A percentile compares a stretch with the other conserved stretches of the same genome.
phyloP scores from a whole-genome alignment of 148 eudicot genomes.

The Fagopyrum homotropicum region DNA sequence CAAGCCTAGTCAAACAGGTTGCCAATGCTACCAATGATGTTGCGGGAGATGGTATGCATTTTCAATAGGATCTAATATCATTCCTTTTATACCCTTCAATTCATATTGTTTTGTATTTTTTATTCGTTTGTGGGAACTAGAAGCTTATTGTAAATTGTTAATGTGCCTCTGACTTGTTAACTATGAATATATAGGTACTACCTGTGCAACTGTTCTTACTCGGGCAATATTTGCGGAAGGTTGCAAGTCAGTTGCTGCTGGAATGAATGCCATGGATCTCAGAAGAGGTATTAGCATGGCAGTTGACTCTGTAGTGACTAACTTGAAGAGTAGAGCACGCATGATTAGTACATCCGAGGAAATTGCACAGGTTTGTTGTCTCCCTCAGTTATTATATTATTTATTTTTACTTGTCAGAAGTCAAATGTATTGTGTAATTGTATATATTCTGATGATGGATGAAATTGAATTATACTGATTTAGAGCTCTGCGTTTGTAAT shows the following conservation, averaged over 20 bases:
- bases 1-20: slow-evolving; percentile 70
- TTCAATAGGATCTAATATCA: neutral
- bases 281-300: slow-evolving; percentile 55
- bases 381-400: neutral
- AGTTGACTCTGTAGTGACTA: slow-evolving; percentile 48
- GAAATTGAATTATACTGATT: no score
- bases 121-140: neutral
- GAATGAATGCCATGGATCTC: slow-evolving; percentile 74
- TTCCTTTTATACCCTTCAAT: neutral
- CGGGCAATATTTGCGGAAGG: slow-evolving; percentile 61
- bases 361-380: slow-evolving; percentile 60
- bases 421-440: slow-evolving; percentile 8
- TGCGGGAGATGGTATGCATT: slow-evolving; percentile 57
- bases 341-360: slow-evolving; percentile 97
- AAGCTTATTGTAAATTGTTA: neutral
- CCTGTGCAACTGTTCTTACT: slow-evolving; percentile 65
- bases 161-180: neutral
- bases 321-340: slow-evolving; percentile 70
- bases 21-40: slow-evolving; percentile 76
- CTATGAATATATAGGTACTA: slow-evolving; percentile 44
- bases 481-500: neutral
- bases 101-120: no score
- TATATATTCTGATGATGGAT: neutral
- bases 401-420: neutral
- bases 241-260: slow-evolving; percentile 77